Evolutionary conservation across 257 asterid genomes (phyloP).

Genomic region (Buddleja alternifolia): DNA sequence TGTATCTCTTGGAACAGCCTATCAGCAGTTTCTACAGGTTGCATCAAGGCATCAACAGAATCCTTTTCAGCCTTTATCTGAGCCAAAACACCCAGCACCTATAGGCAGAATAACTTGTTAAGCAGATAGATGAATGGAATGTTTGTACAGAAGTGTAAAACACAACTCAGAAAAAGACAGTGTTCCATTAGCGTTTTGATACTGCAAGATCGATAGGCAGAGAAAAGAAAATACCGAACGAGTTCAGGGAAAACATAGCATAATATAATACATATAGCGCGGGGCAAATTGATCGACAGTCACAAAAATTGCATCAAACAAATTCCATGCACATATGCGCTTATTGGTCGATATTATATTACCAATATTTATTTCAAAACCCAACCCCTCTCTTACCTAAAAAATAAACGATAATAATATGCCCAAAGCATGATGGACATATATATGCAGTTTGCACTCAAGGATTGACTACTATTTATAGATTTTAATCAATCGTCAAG

Average conservation of each 20-base stretch:
- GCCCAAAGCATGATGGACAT: not conserved
- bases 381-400: not conserved
- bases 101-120: conserved; percentile 28
- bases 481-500: too few relatives aligned
- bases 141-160: conserved; percentile 2
- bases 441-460: not conserved
- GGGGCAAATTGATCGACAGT: not conserved
- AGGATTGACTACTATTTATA: too few relatives aligned
- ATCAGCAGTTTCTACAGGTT: conserved; percentile 87
- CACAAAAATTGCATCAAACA: conserved; percentile 8
- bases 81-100: conserved; percentile 88
- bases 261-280: not conserved
- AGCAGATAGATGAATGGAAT: conserved; percentile 3
- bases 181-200: not conserved
- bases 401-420: not conserved
- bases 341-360: not conserved
- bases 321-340: not conserved
- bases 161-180: not conserved
- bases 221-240: not conserved
- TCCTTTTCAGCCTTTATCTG: conserved; percentile 88
- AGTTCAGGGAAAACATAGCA: not conserved
- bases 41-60: conserved; percentile 71
- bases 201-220: conserved; percentile 5
- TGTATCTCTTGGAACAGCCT: conserved; percentile 75
- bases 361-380: not conserved